Evolutionary conservation across 1,284 basidiomycete genomes (phyloP).

Genomic region (Volvariella surrecta): DNA sequence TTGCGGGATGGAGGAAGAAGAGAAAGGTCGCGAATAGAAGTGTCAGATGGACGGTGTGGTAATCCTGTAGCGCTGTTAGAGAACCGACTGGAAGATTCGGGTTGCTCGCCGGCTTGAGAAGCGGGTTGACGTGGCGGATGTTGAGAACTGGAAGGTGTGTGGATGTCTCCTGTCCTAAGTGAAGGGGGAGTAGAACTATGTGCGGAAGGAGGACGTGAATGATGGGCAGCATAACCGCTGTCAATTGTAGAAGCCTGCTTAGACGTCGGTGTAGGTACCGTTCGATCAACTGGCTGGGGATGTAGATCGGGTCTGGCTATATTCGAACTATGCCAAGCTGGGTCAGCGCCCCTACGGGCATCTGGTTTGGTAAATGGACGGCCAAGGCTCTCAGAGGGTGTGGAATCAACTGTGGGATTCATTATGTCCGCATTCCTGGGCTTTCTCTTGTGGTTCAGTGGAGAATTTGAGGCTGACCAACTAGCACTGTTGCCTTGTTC

Average conservation of each 20-base stretch:
- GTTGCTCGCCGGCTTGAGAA: constrained; percentile 8
- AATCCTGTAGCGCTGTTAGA: constrained; percentile 17
- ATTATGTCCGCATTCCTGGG: constrained; percentile 14
- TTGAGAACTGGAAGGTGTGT: neutral
- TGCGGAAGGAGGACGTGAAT: constrained; percentile 8
- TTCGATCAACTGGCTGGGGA: constrained; percentile 12
- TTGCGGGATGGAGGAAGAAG: constrained; percentile 24
- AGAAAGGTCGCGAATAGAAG: constrained; percentile 21
- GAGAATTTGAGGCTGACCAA: constrained; percentile 19
- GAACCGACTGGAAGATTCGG: constrained; percentile 19
- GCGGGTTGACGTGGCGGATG: constrained; percentile 12
- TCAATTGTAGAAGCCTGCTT: neutral
- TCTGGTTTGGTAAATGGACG: constrained; percentile 16
- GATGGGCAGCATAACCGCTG: constrained; percentile 1
- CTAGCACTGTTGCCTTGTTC: constrained; percentile 26
- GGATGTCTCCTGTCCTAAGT: no score
- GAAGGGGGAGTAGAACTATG: constrained; percentile 1
- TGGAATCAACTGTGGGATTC: constrained; percentile 22
- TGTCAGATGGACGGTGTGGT: constrained; percentile 14
- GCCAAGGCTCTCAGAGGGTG: constrained; percentile 19
- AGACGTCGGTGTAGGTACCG: constrained; percentile 7
- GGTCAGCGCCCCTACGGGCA: constrained; percentile 18
- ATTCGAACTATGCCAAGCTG: constrained; percentile 24
- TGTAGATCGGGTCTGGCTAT: constrained; percentile 9
- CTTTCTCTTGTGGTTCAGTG: constrained; percentile 17